Base-by-base conservation (phyloP, 345 rosid genomes). In the Arabidopsis arenosa region DNA sequence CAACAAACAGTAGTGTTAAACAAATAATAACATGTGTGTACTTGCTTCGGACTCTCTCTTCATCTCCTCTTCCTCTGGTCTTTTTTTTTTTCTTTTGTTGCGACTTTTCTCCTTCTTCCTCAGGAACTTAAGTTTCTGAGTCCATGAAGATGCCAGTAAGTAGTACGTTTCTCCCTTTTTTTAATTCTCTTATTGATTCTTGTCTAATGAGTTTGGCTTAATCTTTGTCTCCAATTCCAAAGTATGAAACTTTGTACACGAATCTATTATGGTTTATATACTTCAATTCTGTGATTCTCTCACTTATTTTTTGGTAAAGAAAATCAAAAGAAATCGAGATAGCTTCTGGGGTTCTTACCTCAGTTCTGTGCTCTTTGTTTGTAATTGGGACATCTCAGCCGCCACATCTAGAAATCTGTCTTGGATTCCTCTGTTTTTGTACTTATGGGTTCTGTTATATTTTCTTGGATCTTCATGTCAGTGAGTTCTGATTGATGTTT, bases 111-210 rank as follows among this genome's bases (percentile, higher is more conserved):
- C 43, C 76, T 53, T 68, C 63, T 28, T 28, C 72, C 60, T 68
- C 63, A 51, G 73, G 72, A 56, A 56, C 68, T 48, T 63, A 79
- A 76, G 83, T 82, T 81, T 75, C 66, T 74, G 81, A 82, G 85
- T 84, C 74, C 83, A 89, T 80, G 96, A 90, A 89, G 96, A 89
- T 91, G 96, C 98, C 92, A 90, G 98, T 94, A 94, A 94, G 98
- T 94, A 94, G 98, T 94, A 94, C 92, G 98, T 91, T 86, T 82
- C 84, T 76, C 80, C 73, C 61, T 68, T 55, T 11, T 52, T 13
- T 66, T n/a, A 14, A 41, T 4, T 73, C 2, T 9, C 39, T 49
- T 40, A 13, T 73, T 79, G 32, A 63, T n/a, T 47, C 10, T 32
- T 9, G 4, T 33, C 3, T 66, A 28, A 7, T 40, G n/a, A 2